A percentile compares a stretch with the other conserved stretches of the same genome.
phyloP scores from a whole-genome alignment of 1,284 basidiomycete species.

The Heterobasidion parviporum region DNA sequence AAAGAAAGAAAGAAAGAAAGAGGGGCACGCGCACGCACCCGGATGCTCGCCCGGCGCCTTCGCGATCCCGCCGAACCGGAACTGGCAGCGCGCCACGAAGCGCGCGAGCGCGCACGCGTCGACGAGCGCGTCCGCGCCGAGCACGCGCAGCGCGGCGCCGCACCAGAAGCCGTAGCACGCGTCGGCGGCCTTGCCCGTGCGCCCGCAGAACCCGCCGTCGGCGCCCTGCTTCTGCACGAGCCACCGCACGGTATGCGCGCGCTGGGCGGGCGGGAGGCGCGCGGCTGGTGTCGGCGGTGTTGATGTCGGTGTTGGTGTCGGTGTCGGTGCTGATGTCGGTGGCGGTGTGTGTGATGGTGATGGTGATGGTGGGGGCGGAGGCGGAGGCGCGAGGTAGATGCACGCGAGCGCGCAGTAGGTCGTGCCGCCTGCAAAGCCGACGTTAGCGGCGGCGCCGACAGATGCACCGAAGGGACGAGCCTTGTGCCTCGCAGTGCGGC shows the following conservation, averaged over 20 bases:
- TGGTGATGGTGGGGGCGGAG: not conserved
- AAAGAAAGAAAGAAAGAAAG: no score
- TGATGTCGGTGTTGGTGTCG: not conserved
- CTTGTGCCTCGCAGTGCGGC: conserved; percentile 79
- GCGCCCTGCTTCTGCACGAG: conserved; percentile 59
- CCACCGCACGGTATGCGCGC: conserved; percentile 63
- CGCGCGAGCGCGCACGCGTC: conserved; percentile 43
- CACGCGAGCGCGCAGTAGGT: conserved; percentile 88
- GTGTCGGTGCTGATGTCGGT: not conserved
- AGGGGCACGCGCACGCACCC: conserved; percentile 45
- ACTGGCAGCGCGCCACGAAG: conserved; percentile 74
- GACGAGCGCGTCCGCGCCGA: conserved; percentile 49
- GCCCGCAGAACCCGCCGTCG: conserved; percentile 75
- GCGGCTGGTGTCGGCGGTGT: conserved; percentile 16
- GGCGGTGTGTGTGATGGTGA: not conserved
- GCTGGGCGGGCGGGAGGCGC: conserved; percentile 34
- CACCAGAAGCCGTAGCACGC: conserved; percentile 97
- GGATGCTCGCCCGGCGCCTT: conserved; percentile 75
- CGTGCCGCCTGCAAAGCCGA: conserved; percentile 61
- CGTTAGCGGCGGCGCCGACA: not conserved
- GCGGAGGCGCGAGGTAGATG: conserved; percentile 44
- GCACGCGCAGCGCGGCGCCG: conserved; percentile 68
- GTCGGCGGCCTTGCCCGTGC: conserved; percentile 81
- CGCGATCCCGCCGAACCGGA: conserved; percentile 77
- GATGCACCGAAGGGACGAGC: conserved; percentile 26